Base-by-base conservation (phyloP, 78 protist genomes). In the Dictyostelium citrinum region DNA sequence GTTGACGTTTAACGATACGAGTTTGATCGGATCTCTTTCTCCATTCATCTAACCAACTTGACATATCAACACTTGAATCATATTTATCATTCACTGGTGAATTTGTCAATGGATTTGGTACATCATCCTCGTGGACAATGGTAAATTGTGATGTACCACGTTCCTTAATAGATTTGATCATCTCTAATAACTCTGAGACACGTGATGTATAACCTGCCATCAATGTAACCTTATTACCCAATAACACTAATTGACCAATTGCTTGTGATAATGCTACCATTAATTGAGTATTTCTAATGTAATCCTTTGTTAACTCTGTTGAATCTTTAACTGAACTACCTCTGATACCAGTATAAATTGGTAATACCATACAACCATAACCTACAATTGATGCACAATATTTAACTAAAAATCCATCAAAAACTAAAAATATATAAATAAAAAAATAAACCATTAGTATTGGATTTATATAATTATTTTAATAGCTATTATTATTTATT, bases 311-410 rank as follows among this genome's bases (percentile, higher is more conserved):
- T 45, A 95, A 78, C 22, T 95, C 96, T 11, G 96, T 75, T 45
- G 96, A 75, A 82, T 84, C 93, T 20, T 84, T 86, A 49, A 45
- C 81, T 20, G 82, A 27, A 17, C 91, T 51, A 35, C 90, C 90
- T 45, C 71, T 74, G 37, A 76, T 95, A 51, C 85, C 94, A 41
- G 82, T 81, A 39, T 95, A 84, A 58, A 94, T 84, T 71, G 97
- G 91, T 81, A 90, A 68, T 75, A 91, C 92, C 93, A 84, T 84
- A 76, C 95, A 93, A 22, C 91, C 97, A 72, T 96, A 96, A 16
- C 97, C 97, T 41, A 91, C 95, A 64, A 96, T 93, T 31, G 96
- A 88, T 33, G 97, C 96, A 55, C 91, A 70, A 84, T 97, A 97
- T 92, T 97, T 97, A 39, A 90, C 91, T 31, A 97, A 46, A 51